Evolutionary conservation across 2,329 filamentous ascomycete genomes (phyloP).

Genomic region (Neonectria hederae): DNA sequence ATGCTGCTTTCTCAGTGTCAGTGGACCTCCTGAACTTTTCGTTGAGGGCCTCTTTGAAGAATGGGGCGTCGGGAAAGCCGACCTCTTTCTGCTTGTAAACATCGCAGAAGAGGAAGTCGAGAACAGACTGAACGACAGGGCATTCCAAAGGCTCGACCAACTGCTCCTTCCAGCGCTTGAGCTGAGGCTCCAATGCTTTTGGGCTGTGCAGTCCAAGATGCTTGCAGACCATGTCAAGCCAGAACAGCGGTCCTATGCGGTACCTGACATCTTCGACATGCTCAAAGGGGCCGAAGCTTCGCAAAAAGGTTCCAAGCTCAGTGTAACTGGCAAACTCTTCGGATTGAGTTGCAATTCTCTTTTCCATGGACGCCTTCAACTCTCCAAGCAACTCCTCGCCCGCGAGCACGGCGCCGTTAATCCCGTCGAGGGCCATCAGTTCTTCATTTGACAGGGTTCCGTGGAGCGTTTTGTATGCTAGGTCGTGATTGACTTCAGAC

Average conservation of each 20-base stretch:
- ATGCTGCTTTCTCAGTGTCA: no score
- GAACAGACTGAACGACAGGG: not conserved
- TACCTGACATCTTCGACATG: not conserved
- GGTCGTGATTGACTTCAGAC: conserved; percentile 19
- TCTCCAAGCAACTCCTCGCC: not conserved
- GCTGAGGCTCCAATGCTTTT: not conserved
- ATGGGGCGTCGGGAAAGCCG: not conserved
- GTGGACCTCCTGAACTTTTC: no score
- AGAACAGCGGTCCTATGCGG: not conserved
- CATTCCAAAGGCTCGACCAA: fast-evolving
- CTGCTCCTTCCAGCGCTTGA: not conserved
- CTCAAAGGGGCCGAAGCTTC: not conserved
- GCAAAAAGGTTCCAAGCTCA: not conserved
- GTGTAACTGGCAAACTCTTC: not conserved
- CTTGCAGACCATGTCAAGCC: not conserved
- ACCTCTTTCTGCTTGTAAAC: not conserved
- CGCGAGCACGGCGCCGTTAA: not conserved
- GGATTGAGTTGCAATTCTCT: not conserved
- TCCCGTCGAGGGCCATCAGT: not conserved
- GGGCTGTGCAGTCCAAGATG: not conserved
- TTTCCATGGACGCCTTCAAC: not conserved
- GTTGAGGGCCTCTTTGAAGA: not conserved
- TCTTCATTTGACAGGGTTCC: not conserved
- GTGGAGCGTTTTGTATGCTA: conserved; percentile 10
- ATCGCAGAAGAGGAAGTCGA: not conserved